These are phyloP conservation scores for Colletotrichum godetiae DNA, from an alignment of 2,329 filamentous ascomycete genomes.

Conservation along the genomic window DNA sequence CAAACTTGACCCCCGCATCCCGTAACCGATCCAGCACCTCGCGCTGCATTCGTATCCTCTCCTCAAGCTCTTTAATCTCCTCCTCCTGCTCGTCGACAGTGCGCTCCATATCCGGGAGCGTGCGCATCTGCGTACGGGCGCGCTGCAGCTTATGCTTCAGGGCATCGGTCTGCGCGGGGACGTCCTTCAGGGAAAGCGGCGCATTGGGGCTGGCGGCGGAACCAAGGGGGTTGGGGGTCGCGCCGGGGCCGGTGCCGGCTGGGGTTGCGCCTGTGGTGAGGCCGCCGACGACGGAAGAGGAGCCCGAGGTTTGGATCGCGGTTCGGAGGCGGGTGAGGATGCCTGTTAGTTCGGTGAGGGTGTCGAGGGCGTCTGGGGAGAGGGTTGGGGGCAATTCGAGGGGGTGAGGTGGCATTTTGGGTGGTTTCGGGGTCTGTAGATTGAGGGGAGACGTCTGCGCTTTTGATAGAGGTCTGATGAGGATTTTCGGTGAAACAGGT, in stretches of 20 bases:
- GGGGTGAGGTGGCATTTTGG: constrained; percentile 45
- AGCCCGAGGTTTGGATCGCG: constrained; percentile 51
- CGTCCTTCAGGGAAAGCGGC: constrained; percentile 73
- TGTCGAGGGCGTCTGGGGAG: constrained; percentile 85
- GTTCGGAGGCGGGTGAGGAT: constrained; percentile 80
- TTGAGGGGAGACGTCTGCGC: not conserved
- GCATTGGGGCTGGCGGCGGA: constrained; percentile 40
- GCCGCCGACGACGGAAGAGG: constrained; percentile 44
- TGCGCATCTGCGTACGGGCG: constrained; percentile 74
- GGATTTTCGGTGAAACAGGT: not conserved
- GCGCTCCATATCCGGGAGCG: constrained; percentile 77
- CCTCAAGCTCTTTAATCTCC: constrained; percentile 76
- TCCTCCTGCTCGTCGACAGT: constrained; percentile 75
- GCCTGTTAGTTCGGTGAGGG: constrained; percentile 82
- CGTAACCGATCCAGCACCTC: constrained; percentile 66
- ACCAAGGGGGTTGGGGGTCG: constrained; percentile 42
- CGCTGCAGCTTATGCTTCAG: constrained; percentile 87
- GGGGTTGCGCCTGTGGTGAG: constrained; percentile 51
- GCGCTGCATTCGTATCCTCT: constrained; percentile 71
- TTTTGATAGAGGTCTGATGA: not conserved
- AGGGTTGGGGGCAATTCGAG: constrained; percentile 72
- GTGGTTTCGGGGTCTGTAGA: not conserved
- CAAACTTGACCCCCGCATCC: constrained; percentile 59
- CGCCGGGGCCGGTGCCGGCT: constrained; percentile 42
- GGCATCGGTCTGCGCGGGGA: constrained; percentile 80